These are phyloP conservation scores for Dioszegia crocea DNA, from an alignment of 768 basidiomycete species.

Conservation along the genomic window DNA sequence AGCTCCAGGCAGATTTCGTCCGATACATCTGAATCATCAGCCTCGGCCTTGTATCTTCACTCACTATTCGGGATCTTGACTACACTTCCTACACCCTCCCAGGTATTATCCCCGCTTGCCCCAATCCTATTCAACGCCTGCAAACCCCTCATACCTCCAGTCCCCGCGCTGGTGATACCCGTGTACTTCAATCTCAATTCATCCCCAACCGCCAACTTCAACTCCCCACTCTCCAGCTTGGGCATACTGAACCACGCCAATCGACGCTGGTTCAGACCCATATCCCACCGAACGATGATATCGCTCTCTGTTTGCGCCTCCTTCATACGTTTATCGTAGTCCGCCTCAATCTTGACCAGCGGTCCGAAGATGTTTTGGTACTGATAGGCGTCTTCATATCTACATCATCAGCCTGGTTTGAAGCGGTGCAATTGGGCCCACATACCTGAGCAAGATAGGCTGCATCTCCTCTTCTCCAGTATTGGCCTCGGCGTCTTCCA, in stretches of 20 bases:
- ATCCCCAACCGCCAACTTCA: constrained; percentile 92
- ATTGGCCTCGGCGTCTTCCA: constrained; percentile 95
- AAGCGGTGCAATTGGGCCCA: not conserved
- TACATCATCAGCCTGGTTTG: constrained; percentile 17
- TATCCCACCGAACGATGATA: constrained; percentile 92
- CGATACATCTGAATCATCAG: constrained; percentile 68
- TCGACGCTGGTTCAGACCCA: constrained; percentile 96
- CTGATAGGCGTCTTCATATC: constrained; percentile 97
- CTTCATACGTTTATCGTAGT: constrained; percentile 96
- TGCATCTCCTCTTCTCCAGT: constrained; percentile 98
- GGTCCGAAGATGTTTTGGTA: constrained; percentile 99
- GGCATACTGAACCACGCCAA: constrained; percentile 98
- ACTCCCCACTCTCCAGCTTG: constrained; percentile 96
- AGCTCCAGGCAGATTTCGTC: constrained; percentile 96
- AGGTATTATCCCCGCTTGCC: constrained; percentile 57
- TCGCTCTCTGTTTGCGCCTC: constrained; percentile 98
- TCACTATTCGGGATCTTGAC: constrained; percentile 98
- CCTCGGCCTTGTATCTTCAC: constrained; percentile 41
- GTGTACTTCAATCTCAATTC: constrained; percentile 85
- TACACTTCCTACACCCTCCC: constrained; percentile 98
- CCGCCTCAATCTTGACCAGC: constrained; percentile 98
- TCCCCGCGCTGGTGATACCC: constrained; percentile 6
- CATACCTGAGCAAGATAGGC: constrained; percentile 66
- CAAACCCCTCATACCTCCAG: constrained; percentile 33
- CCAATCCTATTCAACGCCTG: constrained; percentile 31